These are phyloP conservation scores for Microsporum canis DNA, from an alignment of 2,329 filamentous ascomycete genomes.

Conservation along the genomic window DNA sequence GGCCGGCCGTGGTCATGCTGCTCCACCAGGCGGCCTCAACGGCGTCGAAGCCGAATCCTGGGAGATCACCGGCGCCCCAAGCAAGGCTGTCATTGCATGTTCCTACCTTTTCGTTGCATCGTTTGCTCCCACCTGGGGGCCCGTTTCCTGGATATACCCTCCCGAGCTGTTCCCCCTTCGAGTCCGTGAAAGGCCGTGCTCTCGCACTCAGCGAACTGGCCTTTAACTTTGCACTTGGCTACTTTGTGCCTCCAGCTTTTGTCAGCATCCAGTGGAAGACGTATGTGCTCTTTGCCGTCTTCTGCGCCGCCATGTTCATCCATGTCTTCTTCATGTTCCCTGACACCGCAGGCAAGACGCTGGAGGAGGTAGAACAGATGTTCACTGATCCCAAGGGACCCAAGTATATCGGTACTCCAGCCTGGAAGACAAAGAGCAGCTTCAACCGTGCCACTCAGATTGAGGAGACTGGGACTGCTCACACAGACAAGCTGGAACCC, in stretches of 20 bases:
- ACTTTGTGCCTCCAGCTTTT: constrained; percentile 49
- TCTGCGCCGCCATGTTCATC: constrained; percentile 56
- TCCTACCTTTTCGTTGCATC: constrained; percentile 63
- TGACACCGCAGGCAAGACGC: constrained; percentile 60
- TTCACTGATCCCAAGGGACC: constrained; percentile 40
- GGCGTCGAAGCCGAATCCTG: constrained; percentile 29
- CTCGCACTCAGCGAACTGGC: constrained; percentile 50
- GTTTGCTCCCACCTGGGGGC: constrained; percentile 55
- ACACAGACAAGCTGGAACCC: constrained; percentile 13
- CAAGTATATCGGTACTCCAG: constrained; percentile 27
- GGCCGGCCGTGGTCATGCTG: constrained; percentile 34
- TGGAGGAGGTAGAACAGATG: constrained; percentile 66
- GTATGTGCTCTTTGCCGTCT: constrained; percentile 65
- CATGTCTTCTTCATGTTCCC: constrained; percentile 58
- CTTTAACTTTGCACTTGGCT: constrained; percentile 46
- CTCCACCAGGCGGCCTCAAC: constrained; percentile 18
- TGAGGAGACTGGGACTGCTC: constrained; percentile 22
- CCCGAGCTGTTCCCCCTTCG: constrained; percentile 53
- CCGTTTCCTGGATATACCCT: constrained; percentile 48
- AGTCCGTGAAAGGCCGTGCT: constrained; percentile 51
- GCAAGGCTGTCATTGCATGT: constrained; percentile 54
- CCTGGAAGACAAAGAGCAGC: constrained; percentile 29
- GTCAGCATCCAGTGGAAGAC: constrained; percentile 49
- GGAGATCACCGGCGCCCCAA: constrained; percentile 32
- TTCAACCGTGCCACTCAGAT: constrained; percentile 21